A percentile compares a stretch with the other conserved stretches of the same genome.
Conservation (phyloP, 2,329 filamentous ascomycete genomes). For the Fusarium verrucosum region DNA sequence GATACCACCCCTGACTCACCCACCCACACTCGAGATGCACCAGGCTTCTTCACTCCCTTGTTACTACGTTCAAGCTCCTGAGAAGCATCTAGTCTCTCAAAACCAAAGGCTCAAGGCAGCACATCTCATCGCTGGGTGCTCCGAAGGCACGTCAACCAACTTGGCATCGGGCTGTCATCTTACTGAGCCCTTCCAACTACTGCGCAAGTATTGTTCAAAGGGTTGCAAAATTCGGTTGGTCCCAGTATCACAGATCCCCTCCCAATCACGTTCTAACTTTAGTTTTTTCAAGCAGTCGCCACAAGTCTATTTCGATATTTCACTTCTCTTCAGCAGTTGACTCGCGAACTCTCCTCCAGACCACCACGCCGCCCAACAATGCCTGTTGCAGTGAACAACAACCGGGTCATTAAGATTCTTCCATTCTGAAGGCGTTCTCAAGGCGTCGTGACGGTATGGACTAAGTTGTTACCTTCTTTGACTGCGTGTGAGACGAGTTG, state of each 20-base stretch:
- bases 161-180: background rate
- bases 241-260: background rate
- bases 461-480: too few species aligned
- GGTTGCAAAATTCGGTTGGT: background rate
- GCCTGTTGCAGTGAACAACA: constrained; percentile 4
- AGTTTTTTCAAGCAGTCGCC: constrained; percentile 31
- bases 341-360: too few species aligned
- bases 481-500: too few species aligned
- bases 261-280: constrained; percentile 1
- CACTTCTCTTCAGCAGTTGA: background rate
- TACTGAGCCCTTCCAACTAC: background rate
- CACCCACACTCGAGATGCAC: too few species aligned
- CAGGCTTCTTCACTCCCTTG: background rate
- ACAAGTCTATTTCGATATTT: constrained; percentile 6
- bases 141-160: constrained; percentile 6
- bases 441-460: too few species aligned
- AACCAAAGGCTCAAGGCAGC: background rate
- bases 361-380: background rate
- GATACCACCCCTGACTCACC: too few species aligned
- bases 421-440: too few species aligned
- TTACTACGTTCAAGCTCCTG: background rate
- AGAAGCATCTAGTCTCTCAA: background rate
- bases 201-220: constrained; percentile 1
- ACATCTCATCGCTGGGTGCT: constrained; percentile 17
- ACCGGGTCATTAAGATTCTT: too few species aligned